These are phyloP conservation scores for Lactarius hatsudake DNA, from an alignment of 768 basidiomycete species.

Conservation along the genomic window DNA sequence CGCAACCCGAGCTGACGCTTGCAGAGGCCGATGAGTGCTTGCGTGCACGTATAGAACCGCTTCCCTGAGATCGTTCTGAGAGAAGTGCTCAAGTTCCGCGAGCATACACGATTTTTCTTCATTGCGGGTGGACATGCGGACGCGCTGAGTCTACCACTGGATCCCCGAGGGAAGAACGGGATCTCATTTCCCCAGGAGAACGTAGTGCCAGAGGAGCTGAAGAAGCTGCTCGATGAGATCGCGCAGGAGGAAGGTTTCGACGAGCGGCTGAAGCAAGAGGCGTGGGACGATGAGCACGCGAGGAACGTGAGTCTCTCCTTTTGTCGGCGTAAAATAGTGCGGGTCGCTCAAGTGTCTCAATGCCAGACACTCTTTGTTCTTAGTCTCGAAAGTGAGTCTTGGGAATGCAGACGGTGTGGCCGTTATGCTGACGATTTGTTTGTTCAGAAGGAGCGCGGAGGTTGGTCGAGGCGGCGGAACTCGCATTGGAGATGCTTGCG, in stretches of 20 bases:
- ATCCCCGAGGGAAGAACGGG: not conserved
- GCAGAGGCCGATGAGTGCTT: slow-evolving; percentile 26
- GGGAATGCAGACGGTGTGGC: not conserved
- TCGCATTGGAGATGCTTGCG: slow-evolving; percentile 33
- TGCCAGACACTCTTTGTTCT: slow-evolving; percentile 43
- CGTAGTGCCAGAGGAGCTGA: slow-evolving; percentile 32
- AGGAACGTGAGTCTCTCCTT: slow-evolving; percentile 38
- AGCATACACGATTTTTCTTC: slow-evolving; percentile 40
- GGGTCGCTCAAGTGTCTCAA: not conserved
- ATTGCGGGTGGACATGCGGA: slow-evolving; percentile 24
- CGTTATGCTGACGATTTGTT: not conserved
- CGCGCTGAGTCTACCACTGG: slow-evolving; percentile 13
- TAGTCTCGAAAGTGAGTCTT: slow-evolving; percentile 45
- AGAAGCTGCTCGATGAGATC: slow-evolving; percentile 43
- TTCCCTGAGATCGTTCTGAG: slow-evolving; percentile 42
- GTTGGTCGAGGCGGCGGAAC: slow-evolving; percentile 37
- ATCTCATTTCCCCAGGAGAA: slow-evolving; percentile 7
- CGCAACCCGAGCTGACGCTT: not conserved
- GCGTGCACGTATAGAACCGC: slow-evolving; percentile 37
- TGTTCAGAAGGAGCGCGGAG: slow-evolving; percentile 35
- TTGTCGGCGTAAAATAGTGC: not conserved
- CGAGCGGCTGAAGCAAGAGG: slow-evolving; percentile 38
- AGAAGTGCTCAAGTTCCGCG: slow-evolving; percentile 40
- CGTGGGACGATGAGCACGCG: slow-evolving; percentile 43
- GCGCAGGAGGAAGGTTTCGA: slow-evolving; percentile 35